These are phyloP conservation scores for Schrenkiella parvula DNA, from an alignment of 345 rosid species.

Conservation along the genomic window DNA sequence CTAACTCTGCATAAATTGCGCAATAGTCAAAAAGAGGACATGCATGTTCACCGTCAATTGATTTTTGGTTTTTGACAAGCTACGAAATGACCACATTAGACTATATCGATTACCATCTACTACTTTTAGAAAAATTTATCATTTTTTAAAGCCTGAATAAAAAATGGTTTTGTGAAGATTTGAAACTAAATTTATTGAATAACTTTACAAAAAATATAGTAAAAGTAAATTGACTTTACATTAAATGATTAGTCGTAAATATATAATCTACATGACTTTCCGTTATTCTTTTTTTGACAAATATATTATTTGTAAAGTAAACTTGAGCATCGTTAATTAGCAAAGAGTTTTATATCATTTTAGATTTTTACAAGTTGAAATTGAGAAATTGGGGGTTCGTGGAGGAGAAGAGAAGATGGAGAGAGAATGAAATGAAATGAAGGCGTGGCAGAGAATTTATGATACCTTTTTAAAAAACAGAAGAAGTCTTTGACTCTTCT, in stretches of 20 bases:
- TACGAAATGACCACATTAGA: not conserved
- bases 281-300: not conserved
- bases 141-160: not conserved
- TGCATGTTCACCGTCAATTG: not conserved
- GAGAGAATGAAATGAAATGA: constrained; percentile 8
- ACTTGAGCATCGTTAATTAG: not conserved
- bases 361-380: not conserved
- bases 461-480: not conserved
- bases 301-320: not conserved
- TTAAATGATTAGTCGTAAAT: not conserved
- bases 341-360: not conserved
- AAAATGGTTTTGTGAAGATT: not conserved
- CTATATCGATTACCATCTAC: not conserved
- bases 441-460: constrained; percentile 33
- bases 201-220: too few relatives aligned
- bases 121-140: not conserved
- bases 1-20: not conserved
- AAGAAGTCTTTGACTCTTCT: constrained; percentile 12
- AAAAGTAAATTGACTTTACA: not conserved
- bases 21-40: not conserved
- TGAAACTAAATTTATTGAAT: not conserved
- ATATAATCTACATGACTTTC: not conserved
- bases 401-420: constrained; percentile 12
- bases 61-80: not conserved
- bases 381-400: not conserved